A percentile compares a stretch with the other conserved stretches of the same genome.
These are phyloP conservation scores for Lentinula guzmanii DNA, from an alignment of 768 basidiomycete species.

Conservation along the genomic window DNA sequence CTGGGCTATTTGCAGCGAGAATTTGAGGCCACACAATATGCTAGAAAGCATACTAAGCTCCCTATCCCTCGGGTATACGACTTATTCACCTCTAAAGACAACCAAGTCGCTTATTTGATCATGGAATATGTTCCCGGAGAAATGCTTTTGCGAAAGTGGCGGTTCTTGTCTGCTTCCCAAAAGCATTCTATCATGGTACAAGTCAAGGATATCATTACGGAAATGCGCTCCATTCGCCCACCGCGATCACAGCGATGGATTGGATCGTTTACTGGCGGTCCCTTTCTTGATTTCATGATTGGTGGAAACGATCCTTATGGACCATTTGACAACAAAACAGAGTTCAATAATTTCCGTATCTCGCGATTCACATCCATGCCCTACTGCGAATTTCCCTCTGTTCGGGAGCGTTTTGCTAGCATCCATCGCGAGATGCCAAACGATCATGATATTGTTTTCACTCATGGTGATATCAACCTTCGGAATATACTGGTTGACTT, in stretches of 20 bases:
- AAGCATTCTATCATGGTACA: neutral
- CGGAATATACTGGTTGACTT: neutral
- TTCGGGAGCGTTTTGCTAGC: neutral
- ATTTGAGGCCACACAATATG: neutral
- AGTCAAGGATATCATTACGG: neutral
- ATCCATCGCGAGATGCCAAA: neutral
- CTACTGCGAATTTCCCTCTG: neutral
- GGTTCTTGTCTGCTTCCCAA: neutral
- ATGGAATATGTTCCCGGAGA: neutral
- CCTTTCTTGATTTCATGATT: neutral
- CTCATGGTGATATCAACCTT: neutral
- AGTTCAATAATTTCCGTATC: neutral
- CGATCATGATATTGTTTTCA: neutral
- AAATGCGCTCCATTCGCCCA: neutral
- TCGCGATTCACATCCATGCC: too few relatives aligned
- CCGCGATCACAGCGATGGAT: neutral
- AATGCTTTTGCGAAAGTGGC: neutral
- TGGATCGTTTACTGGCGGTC: neutral
- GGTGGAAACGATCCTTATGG: neutral
- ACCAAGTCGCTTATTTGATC: neutral
- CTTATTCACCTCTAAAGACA: neutral
- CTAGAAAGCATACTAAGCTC: neutral
- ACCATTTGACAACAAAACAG: neutral
- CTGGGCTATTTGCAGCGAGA: neutral
- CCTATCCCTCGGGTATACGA: neutral